Percentiles rank a stretch among this genome's conserved stretches.
phyloP scores from a whole-genome alignment of 2,329 filamentous ascomycete genomes.

The Colletotrichum sidae region DNA sequence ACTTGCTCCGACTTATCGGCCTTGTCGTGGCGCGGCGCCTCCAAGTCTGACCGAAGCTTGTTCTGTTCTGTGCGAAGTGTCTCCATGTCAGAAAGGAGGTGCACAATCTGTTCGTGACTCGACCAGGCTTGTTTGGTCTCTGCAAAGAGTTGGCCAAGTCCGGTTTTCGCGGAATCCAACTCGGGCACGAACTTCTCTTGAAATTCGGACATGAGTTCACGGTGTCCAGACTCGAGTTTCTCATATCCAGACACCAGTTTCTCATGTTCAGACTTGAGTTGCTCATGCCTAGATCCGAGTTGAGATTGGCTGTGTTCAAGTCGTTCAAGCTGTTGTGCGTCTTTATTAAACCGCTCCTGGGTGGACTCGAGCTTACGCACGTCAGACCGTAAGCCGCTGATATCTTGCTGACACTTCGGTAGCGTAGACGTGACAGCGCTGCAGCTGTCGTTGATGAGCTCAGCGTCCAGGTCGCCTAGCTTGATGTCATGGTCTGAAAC shows the following conservation, averaged over 20 bases:
- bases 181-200: too few species aligned
- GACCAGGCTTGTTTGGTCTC: slow-evolving; percentile 4
- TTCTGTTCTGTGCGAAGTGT: background rate
- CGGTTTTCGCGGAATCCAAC: background rate
- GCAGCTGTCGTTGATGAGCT: slow-evolving; percentile 23
- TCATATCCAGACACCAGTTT: too few species aligned
- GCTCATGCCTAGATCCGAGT: background rate
- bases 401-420: slow-evolving; percentile 17
- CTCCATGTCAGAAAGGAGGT: background rate
- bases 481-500: slow-evolving; percentile 15
- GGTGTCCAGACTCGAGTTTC: too few species aligned
- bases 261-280: too few species aligned
- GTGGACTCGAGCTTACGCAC: background rate
- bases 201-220: too few species aligned
- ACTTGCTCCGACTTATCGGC: too few species aligned
- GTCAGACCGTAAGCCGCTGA: slow-evolving; percentile 4
- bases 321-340: background rate
- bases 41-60: too few species aligned
- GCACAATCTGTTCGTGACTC: background rate
- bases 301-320: background rate
- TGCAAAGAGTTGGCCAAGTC: too few species aligned
- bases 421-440: slow-evolving; percentile 11
- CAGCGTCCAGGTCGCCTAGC: slow-evolving; percentile 30
- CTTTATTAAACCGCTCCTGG: background rate
- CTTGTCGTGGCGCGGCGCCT: too few species aligned